phyloP scores from a whole-genome alignment of 2,329 filamentous ascomycete genomes.

The Botryosphaeria dothidea region DNA sequence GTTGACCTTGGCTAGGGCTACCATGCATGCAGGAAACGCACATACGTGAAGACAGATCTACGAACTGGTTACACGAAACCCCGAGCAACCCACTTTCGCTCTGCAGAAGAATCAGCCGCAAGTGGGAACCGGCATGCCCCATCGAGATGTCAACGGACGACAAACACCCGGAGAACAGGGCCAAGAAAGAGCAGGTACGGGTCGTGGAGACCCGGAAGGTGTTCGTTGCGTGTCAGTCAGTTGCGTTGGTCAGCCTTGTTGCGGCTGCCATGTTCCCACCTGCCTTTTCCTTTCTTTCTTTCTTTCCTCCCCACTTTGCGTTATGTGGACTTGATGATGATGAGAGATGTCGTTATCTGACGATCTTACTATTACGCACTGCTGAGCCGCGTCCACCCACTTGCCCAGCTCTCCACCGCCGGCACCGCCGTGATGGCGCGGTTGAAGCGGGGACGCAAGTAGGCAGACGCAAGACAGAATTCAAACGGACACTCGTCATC shows the following conservation, averaged over 20 bases:
- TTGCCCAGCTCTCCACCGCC: conserved; percentile 7
- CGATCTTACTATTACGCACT: not conserved
- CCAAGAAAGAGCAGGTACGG: not conserved
- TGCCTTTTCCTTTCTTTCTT: not conserved
- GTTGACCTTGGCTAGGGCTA: not conserved
- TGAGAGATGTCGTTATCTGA: conserved; percentile 18
- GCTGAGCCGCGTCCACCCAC: not conserved
- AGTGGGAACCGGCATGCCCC: conserved; percentile 6
- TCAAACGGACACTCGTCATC: not conserved
- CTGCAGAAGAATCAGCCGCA: conserved; percentile 8
- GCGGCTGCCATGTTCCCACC: not conserved
- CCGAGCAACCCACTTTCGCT: conserved; percentile 1
- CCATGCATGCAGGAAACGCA: not conserved
- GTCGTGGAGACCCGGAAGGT: not conserved
- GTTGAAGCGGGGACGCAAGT: not conserved
- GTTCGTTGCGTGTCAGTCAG: conserved; percentile 3
- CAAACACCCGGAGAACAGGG: conserved; percentile 4
- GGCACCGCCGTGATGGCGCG: not conserved
- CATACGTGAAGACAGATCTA: conserved; percentile 15
- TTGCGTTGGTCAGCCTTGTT: not conserved
- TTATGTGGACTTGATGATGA: not conserved
- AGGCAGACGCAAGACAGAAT: not conserved
- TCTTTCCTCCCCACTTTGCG: not conserved
- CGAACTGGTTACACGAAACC: not conserved
- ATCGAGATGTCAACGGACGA: not conserved